phyloP scores from a whole-genome alignment of 164 flowering plant species.

The Berberis vulgaris region DNA sequence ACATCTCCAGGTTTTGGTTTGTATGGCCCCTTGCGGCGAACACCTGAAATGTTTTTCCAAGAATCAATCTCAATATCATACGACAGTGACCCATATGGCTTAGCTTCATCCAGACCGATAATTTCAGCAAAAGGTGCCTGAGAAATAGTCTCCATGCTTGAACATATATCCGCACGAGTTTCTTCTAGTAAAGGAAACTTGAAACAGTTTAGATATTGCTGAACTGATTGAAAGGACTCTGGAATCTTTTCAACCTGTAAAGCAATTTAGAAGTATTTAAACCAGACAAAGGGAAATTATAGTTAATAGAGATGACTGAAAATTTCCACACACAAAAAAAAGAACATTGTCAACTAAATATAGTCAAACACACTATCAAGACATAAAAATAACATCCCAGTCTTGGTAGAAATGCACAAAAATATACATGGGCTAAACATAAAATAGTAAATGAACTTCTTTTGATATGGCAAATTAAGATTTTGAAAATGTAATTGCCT shows the following conservation, averaged over 20 bases:
- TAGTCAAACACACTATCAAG: background rate
- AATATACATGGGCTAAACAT: background rate
- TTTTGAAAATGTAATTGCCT: too few relatives aligned
- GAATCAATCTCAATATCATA: constrained; percentile 36
- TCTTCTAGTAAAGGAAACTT: constrained; percentile 48
- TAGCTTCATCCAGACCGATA: constrained; percentile 11
- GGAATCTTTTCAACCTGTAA: constrained; percentile 52
- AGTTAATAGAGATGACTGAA: background rate
- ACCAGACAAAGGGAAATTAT: background rate
- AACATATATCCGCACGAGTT: constrained; percentile 37
- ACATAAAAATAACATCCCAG: background rate
- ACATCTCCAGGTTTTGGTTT: constrained; percentile 54
- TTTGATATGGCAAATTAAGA: background rate
- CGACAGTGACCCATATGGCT: constrained; percentile 9
- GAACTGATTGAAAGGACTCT: constrained; percentile 31
- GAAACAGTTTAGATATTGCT: constrained; percentile 41
- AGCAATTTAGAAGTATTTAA: background rate
- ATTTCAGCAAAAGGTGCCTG: constrained; percentile 47
- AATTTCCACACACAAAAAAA: background rate
- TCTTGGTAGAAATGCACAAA: background rate
- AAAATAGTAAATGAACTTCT: background rate
- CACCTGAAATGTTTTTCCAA: constrained; percentile 41
- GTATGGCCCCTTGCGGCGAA: constrained; percentile 29
- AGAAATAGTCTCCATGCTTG: constrained; percentile 38
- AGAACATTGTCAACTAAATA: background rate